Evolutionary conservation across 1,284 basidiomycete species (phyloP), one percentile per base, ranked within the genome.

Genomic region (Cystobasidium pallidum): DNA sequence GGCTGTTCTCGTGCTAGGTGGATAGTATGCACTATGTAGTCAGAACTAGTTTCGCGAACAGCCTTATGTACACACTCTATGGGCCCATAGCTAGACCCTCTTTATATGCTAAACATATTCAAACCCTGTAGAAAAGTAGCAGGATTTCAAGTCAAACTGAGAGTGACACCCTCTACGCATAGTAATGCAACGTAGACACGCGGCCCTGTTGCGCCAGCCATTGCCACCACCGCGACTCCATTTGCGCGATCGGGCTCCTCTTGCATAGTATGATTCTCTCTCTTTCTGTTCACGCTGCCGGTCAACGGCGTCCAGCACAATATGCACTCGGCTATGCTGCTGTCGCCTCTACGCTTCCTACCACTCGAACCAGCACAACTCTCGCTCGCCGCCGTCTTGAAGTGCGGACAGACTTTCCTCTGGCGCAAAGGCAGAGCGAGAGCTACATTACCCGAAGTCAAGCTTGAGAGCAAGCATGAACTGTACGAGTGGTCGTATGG

Each of bases 321-420:
- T 28, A 61, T 61, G 58, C 41, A 41, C 15, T 26, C 58, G 4
- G 39, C 39, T 3, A 57, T 66, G 62, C 65, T 79, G 2, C 70
- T 72, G n/a, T 79, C 78, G 0, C 78, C 79, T 1, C 51, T 78
- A 19, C 75, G 78, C 36, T 76, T 76, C 66, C 70, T 80, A 24
- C 66, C 72, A 0, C 58, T 80, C 24, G 51, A 71, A 2, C 72
- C 67, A 15, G 41, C 51, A 34, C 78, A 80, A 72, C 75, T 80
- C 15, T 75, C 70, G 32, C 73, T 80, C 28, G 68, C 76, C 11
- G 73, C 75, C 4, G 74, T 74, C n/a, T 66, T 77, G 66, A 73
- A 59, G 24, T 72, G 59, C 41, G 79, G 78, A 1, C 79, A 80
- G 64, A 64, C 67, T 2, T 80, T 80, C 72, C 62, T 77, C 8